phyloP scores from a whole-genome alignment of 2,329 filamentous ascomycete genomes.

The Dothiorella sarmentorum region DNA sequence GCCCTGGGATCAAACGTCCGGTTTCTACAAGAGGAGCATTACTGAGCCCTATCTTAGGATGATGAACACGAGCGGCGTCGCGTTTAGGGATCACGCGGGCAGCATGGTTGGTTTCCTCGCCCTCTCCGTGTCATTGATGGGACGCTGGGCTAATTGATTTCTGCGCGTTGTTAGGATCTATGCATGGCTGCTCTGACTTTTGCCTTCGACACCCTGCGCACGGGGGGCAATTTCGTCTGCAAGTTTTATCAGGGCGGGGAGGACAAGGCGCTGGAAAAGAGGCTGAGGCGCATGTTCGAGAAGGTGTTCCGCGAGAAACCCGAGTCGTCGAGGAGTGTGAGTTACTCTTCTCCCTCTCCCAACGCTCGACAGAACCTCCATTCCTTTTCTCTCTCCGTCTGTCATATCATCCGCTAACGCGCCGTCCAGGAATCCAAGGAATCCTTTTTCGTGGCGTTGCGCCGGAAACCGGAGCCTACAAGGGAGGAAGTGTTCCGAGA shows the following conservation, averaged over 20 bases:
- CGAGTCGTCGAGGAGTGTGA: constrained; percentile 79
- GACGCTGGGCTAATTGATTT: neutral
- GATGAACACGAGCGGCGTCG: constrained; percentile 95
- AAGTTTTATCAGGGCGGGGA: constrained; percentile 95
- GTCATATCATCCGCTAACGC: neutral
- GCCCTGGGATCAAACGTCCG: constrained; percentile 81
- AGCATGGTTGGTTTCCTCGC: constrained; percentile 73
- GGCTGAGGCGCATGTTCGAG: constrained; percentile 71
- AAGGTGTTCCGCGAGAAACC: constrained; percentile 87
- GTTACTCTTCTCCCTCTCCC: constrained; percentile 30
- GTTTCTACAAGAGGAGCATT: constrained; percentile 81
- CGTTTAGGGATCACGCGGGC: constrained; percentile 81
- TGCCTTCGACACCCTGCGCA: constrained; percentile 74
- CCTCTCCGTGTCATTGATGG: neutral
- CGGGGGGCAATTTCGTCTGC: constrained; percentile 88
- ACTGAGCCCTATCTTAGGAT: constrained; percentile 97
- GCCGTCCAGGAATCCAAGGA: constrained; percentile 71
- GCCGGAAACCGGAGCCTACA: constrained; percentile 56
- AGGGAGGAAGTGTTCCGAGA: constrained; percentile 45
- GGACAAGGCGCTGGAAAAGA: constrained; percentile 73
- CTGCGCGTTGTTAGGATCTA: constrained; percentile 65
- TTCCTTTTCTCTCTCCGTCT: no score
- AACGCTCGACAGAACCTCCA: neutral
- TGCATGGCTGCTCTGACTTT: constrained; percentile 83
- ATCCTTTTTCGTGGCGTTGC: constrained; percentile 77